Conservation (phyloP, 2,329 filamentous ascomycete species). For the Teratosphaeria pseudoeucalypti region DNA sequence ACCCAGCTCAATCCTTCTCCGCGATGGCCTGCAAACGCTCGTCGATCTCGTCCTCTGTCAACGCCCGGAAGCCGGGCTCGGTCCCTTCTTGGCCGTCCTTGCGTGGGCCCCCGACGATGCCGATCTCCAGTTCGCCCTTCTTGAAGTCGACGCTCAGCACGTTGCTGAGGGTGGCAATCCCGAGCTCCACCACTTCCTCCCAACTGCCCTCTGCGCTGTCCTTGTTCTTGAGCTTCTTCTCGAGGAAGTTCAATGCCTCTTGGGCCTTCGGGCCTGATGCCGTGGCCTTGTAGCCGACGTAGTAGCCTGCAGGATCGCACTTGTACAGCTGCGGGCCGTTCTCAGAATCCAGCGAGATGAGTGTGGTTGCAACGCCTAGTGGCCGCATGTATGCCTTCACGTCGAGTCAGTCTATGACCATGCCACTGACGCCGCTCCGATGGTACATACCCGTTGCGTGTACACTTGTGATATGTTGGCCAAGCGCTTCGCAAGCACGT, state of each 20-base stretch:
- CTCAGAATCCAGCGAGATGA: conserved; percentile 90
- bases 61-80: conserved; percentile 67
- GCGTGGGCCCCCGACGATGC: conserved; percentile 83
- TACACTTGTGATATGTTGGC: conserved; percentile 99
- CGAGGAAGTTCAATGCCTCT: conserved; percentile 93
- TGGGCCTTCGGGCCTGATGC: conserved; percentile 97
- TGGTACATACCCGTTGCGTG: conserved; percentile 69
- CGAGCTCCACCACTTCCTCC: conserved; percentile 96
- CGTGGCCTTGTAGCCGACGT: conserved; percentile 96
- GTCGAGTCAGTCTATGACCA: conserved; percentile 20
- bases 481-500: conserved; percentile 89
- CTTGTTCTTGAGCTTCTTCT: conserved; percentile 99
- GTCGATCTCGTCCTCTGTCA: conserved; percentile 97
- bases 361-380: conserved; percentile 85
- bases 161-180: conserved; percentile 88
- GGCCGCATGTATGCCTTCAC: conserved; percentile 89
- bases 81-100: conserved; percentile 74
- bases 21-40: conserved; percentile 95
- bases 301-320: conserved; percentile 96
- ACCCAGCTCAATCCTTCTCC: conserved; percentile 73
- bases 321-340: conserved; percentile 93
- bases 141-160: conserved; percentile 99
- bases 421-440: not conserved
- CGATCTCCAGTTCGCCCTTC: conserved; percentile 97
- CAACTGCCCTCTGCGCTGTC: conserved; percentile 82